A percentile compares a stretch with the other conserved stretches of the same genome.
Evolutionary conservation across 352 stramenopile genomes (phyloP).

Genomic region (Pythium guiyangense): DNA sequence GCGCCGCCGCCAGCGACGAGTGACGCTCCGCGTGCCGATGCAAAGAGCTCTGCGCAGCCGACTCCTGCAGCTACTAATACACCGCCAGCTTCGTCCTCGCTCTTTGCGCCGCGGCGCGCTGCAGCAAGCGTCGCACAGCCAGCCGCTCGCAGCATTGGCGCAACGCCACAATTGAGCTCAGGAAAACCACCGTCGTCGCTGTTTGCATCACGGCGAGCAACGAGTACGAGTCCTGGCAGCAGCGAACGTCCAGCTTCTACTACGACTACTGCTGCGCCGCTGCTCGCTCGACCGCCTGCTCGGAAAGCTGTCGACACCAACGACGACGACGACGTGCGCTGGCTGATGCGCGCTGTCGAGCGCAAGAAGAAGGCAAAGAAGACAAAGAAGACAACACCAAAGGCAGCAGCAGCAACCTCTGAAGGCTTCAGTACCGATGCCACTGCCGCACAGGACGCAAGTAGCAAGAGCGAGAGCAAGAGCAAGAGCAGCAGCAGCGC

Average conservation of each 20-base stretch:
- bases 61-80: neutral
- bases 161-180: too few species aligned
- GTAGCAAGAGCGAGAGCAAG: neutral
- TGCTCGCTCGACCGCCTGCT: too few species aligned
- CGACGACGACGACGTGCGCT: conserved; percentile 22
- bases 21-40: neutral
- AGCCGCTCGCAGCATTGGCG: too few species aligned
- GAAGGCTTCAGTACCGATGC: neutral
- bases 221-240: neutral
- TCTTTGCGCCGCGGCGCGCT: conserved; percentile 4
- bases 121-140: neutral
- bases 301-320: neutral
- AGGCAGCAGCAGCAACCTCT: neutral
- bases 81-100: conserved; percentile 5
- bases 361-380: conserved; percentile 24
- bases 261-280: neutral
- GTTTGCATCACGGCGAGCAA: neutral
- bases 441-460: neutral
- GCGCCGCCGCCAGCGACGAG: conserved; percentile 2
- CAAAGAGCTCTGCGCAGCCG: conserved; percentile 3
- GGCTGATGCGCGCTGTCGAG: conserved; percentile 33
- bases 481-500: neutral
- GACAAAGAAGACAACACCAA: neutral
- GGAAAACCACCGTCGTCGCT: neutral
- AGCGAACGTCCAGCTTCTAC: neutral